phyloP scores from a whole-genome alignment of 2,329 filamentous ascomycete species.

The Stagonosporopsis chrysanthemi region DNA sequence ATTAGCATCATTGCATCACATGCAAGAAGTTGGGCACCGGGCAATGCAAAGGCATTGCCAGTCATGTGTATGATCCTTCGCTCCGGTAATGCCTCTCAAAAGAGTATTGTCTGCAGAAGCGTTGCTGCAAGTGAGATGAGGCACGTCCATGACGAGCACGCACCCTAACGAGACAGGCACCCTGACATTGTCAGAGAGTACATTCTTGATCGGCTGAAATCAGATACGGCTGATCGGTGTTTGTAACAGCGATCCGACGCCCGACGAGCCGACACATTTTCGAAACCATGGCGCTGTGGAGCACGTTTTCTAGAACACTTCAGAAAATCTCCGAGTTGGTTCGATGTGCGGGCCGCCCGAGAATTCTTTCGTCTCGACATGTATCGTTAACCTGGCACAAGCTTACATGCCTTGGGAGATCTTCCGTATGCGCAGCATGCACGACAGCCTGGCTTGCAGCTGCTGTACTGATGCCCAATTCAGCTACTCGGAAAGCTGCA shows the following conservation, averaged over 20 bases:
- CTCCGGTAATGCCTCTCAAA: not conserved
- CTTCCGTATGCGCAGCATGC: not conserved
- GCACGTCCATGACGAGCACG: not conserved
- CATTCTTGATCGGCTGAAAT: not conserved
- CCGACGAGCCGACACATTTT: constrained; percentile 23
- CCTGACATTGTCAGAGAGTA: not conserved
- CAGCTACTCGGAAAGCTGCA: not conserved
- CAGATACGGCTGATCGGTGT: not conserved
- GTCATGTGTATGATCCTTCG: not conserved
- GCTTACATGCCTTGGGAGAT: constrained; percentile 3
- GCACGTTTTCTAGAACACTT: constrained; percentile 25
- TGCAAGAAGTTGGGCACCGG: not conserved
- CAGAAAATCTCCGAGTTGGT: constrained; percentile 19
- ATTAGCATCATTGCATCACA: constrained; percentile 1
- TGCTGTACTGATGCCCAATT: constrained; percentile 8
- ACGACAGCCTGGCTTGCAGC: constrained; percentile 12
- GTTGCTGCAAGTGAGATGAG: not conserved
- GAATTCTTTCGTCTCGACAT: not conserved
- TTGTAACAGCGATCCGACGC: constrained; percentile 12
- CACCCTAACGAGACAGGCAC: not conserved
- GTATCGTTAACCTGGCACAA: not conserved
- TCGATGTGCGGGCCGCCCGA: constrained; percentile 1
- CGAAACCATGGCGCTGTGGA: constrained; percentile 22
- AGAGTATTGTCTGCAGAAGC: not conserved
- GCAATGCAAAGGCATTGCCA: not conserved